Evolutionary conservation across 805 yeast species (phyloP).

Genomic region (Spathaspora boniae): DNA sequence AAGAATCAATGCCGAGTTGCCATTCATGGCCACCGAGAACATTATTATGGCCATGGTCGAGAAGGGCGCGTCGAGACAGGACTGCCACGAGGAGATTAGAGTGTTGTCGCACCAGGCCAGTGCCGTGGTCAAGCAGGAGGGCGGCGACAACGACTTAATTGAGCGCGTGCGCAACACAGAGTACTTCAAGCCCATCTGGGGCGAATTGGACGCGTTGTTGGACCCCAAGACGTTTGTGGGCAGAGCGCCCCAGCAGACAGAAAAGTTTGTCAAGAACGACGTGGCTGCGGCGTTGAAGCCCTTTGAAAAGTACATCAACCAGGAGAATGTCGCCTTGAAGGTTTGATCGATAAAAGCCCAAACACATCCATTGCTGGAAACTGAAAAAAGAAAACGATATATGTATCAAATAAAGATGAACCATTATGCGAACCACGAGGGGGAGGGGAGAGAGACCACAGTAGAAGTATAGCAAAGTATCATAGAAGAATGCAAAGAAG

Average conservation of each 20-base stretch:
- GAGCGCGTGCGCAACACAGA: conserved; percentile 75
- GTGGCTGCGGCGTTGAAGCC: conserved; percentile 81
- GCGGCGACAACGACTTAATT: conserved; percentile 96
- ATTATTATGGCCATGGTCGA: conserved; percentile 99
- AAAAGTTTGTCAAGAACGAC: conserved; percentile 80
- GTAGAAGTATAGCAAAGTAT: not conserved
- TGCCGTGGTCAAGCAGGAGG: conserved; percentile 94
- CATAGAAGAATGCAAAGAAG: not conserved
- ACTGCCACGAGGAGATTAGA: conserved; percentile 95
- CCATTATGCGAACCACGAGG: not conserved
- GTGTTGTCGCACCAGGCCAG: conserved; percentile 97
- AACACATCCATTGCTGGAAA: not conserved
- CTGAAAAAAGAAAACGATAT: not conserved
- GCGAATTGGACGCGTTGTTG: conserved; percentile 71
- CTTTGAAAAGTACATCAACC: conserved; percentile 54
- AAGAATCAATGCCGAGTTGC: conserved; percentile 90
- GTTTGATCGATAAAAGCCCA: conserved; percentile 46
- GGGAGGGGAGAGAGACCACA: not conserved
- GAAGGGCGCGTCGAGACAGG: conserved; percentile 96
- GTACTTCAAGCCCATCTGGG: conserved; percentile 88
- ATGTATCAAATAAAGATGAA: not conserved
- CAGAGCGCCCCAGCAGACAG: conserved; percentile 97
- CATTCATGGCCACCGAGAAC: conserved; percentile 99
- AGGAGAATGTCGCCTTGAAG: conserved; percentile 70
- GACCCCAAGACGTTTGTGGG: conserved; percentile 96